Evolutionary conservation across 345 rosid species (phyloP), one percentile per base, ranked within the genome.

Genomic region (Acer campestre): DNA sequence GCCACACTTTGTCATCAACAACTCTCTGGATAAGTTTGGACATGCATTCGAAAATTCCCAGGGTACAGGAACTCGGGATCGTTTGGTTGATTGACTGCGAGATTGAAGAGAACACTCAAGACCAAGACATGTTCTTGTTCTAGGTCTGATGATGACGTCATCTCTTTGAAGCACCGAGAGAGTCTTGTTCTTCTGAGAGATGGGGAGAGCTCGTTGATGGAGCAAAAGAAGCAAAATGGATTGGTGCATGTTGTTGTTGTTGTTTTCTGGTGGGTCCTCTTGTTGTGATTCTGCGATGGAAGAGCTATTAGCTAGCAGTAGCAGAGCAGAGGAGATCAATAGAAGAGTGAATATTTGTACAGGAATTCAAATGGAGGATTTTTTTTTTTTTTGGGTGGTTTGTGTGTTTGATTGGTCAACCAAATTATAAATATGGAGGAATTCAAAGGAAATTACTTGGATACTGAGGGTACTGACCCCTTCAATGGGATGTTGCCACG

Each of bases 1-100:
- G 92, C 98, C 98, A 94, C 46, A 73, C 10, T 68, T 20, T 70
- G 74, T 90, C 85, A 40, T 23, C 75, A 73, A 93, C 25, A 70
- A 89, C 88, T 75, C 77, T 86, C 0, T 75, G 79, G 67, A 94
- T 90, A 59, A 94, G 86, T 68, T 86, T 88, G 29, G 87, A 82
- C 93, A 90, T 86, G 92, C 89, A 93, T 40, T 88, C 87, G 73
- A 94, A 88, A 53, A 94, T 84, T 77, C 97, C 98, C 0, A 94
- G 89, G 89, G 20, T 86, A 87, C 12, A 93, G 93, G 80, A 94
- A 89, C 75, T 94, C 93, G 2, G 92, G 88, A 76, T 90, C 91
- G 61, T 94, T 85, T 22, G 95, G 98, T 67, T 89, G 93, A 59
- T 85, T 75, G 88, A 87, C 83, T 80, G 98, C 94, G 51, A 90